Evolutionary conservation across 306 rosid species (phyloP).

Genomic region (Pterocarpus santalinus): DNA sequence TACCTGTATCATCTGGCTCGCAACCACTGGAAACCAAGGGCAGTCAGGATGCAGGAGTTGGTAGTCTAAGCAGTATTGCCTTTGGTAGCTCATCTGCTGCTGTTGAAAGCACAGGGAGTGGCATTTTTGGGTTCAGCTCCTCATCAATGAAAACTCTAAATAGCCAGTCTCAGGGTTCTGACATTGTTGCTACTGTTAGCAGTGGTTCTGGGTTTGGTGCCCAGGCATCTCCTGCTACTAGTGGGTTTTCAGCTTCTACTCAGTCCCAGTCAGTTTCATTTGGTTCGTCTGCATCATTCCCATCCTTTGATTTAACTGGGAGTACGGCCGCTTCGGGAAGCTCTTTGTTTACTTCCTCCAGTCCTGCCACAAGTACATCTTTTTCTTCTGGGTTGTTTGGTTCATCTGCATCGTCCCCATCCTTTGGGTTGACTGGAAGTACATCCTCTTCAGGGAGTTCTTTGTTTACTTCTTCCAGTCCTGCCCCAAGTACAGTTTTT

Average conservation of each 20-base stretch:
- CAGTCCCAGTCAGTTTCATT: constrained; percentile 61
- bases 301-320: constrained; percentile 59
- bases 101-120: constrained; percentile 54
- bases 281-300: constrained; percentile 63
- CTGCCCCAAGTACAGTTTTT: constrained; percentile 54
- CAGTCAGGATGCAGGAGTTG: constrained; percentile 56
- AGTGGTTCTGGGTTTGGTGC: constrained; percentile 51
- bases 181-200: constrained; percentile 40
- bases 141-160: constrained; percentile 55
- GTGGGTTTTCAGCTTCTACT: constrained; percentile 58
- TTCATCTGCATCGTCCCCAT: constrained; percentile 61
- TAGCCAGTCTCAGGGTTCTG: constrained; percentile 56
- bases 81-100: constrained; percentile 56
- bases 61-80: constrained; percentile 54
- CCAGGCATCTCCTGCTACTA: constrained; percentile 53
- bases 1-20: constrained; percentile 47
- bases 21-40: constrained; percentile 53
- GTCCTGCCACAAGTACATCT: constrained; percentile 44
- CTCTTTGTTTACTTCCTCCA: too few relatives aligned
- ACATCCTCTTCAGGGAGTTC: constrained; percentile 63
- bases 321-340: background rate
- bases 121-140: constrained; percentile 66
- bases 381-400: constrained; percentile 66
- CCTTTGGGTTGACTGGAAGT: constrained; percentile 59
- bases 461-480: constrained; percentile 57